These are phyloP conservation scores for Pseudocercospora pini-densiflorae DNA, from an alignment of 2,329 filamentous ascomycete species.

Conservation along the genomic window DNA sequence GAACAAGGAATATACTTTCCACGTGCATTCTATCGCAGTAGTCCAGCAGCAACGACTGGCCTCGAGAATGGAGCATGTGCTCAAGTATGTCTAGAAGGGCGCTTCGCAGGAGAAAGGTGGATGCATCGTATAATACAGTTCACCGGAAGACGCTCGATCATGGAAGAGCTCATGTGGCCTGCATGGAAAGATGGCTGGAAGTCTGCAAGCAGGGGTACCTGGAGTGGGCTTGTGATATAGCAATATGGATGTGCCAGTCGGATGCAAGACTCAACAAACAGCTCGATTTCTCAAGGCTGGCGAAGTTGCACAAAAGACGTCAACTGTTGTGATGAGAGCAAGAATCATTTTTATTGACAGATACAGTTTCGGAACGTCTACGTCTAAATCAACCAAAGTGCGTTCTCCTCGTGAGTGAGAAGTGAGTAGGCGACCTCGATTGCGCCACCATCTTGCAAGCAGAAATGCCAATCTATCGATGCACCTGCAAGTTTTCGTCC, in stretches of 20 bases:
- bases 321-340: background rate
- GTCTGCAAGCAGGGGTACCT: slow-evolving; percentile 2
- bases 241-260: background rate
- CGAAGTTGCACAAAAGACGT: background rate
- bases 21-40: slow-evolving; percentile 10
- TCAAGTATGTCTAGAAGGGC: slow-evolving; percentile 3
- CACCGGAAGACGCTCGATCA: slow-evolving; percentile 8
- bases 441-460: slow-evolving; percentile 3
- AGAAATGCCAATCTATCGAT: slow-evolving; percentile 17
- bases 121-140: slow-evolving; percentile 8
- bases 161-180: background rate
- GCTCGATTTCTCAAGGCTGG: background rate
- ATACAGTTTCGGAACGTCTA: background rate
- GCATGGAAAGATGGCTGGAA: slow-evolving; percentile 21
- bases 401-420: background rate
- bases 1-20: background rate
- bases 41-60: slow-evolving; percentile 11
- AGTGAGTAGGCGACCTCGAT: background rate
- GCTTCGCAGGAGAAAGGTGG: slow-evolving; percentile 13
- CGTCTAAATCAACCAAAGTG: background rate
- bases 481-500: slow-evolving; percentile 3
- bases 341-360: background rate
- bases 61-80: slow-evolving; percentile 1
- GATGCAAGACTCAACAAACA: background rate
- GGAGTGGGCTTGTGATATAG: slow-evolving; percentile 17